Conservation (phyloP, 345 rosid genomes). For the Orychophragmus violaceus region DNA sequence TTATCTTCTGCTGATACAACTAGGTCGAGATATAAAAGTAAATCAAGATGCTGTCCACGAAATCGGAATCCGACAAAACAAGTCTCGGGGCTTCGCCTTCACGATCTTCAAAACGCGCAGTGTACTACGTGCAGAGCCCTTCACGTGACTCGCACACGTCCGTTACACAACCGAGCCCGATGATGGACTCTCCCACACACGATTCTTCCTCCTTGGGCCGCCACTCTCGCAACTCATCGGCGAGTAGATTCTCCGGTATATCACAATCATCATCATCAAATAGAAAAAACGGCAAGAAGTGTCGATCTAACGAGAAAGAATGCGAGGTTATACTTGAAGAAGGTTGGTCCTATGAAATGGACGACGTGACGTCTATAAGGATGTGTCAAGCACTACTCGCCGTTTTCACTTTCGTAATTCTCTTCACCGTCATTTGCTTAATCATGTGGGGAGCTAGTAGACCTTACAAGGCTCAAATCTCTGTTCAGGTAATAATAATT, state of each 20-base stretch:
- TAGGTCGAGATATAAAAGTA: too few species aligned
- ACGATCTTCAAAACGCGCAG: conserved; percentile 67
- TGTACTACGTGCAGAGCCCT: conserved; percentile 77
- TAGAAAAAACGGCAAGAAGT: conserved; percentile 46
- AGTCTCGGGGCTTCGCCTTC: conserved; percentile 70
- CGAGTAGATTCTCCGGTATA: conserved; percentile 77
- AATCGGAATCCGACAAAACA: conserved; percentile 70
- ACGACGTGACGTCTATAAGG: conserved; percentile 48
- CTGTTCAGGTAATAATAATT: conserved; percentile 49
- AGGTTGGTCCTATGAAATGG: conserved; percentile 59
- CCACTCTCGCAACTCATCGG: conserved; percentile 80
- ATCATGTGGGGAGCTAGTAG: conserved; percentile 79
- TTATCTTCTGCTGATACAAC: background rate
- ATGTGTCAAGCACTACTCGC: conserved; percentile 58
- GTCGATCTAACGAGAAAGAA: conserved; percentile 50
- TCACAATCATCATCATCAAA: conserved; percentile 61
- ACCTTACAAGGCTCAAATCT: conserved; percentile 59
- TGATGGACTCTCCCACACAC: conserved; percentile 80
- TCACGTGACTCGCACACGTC: conserved; percentile 85
- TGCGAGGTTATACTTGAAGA: conserved; percentile 58
- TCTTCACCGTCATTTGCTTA: conserved; percentile 62
- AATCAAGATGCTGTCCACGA: conserved; percentile 44
- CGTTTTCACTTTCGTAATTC: conserved; percentile 38
- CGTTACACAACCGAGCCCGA: conserved; percentile 62
- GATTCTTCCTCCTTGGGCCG: conserved; percentile 60